Evolutionary conservation across 169 alveolate species (phyloP), one percentile per base, ranked within the genome.

Genomic region (Eimeria maxima): DNA sequence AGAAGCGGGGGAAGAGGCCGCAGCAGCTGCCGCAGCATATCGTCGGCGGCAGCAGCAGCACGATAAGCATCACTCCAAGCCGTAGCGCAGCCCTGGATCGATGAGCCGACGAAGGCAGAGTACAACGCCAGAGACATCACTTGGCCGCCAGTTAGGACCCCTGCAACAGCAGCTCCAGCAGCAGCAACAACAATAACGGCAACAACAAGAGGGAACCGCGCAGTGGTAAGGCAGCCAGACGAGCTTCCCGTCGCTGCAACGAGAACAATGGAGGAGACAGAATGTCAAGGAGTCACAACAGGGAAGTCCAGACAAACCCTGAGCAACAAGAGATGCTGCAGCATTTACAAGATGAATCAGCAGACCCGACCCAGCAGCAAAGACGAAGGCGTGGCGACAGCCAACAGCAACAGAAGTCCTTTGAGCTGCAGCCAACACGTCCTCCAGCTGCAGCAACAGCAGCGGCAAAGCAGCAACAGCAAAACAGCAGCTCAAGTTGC

Each of bases 21-120:
- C 50, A 84, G 89, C 42, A 69, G 94, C 67, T 50, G 94, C 65
- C 20, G 71, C n/a, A 63, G 92, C 55, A 93, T 71, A 8, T 78
- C 73, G 3, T 24, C 80, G 16, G 93, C 83, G 2, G 63, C 83
- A 18, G 91, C 96, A 53, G 76, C 84, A 13, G 93, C 45, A 18
- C 96, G 91, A 42, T 45, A 87, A 18, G 63, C 29, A 33, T 93
- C 96, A 20, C 96, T 63, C 53, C 83, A 93, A 38, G 96, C 96
- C 2, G 96, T 67, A 11, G 63, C 81, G 65, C 91, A 83, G 69
- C 96, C 96, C 67, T 93, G 96, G 50, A 93, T 71, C 20, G 93
- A 80, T 16, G 93, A 63, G 42, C 96, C 96, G 38, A 87, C 92
- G 45, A 93, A 55, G 16, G 83, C 74, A 60, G 91, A 93, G 86